phyloP scores from a whole-genome alignment of 1,284 basidiomycete genomes.

The Peniophora sp. region DNA sequence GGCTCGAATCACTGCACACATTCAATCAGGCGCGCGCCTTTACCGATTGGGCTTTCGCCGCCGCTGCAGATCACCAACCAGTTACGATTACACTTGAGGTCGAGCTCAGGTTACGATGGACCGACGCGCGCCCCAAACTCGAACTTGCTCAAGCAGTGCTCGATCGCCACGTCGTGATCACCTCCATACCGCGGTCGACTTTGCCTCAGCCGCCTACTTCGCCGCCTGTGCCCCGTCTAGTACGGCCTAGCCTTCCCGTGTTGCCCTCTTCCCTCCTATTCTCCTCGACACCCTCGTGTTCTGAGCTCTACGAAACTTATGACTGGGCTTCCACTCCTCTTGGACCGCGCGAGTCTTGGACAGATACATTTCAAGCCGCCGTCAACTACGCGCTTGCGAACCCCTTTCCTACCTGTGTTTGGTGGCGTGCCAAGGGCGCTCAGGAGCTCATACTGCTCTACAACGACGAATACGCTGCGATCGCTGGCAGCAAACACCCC shows the following conservation, averaged over 20 bases:
- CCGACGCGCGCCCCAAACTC: no score
- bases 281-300: neutral
- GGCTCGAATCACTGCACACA: neutral
- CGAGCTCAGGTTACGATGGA: no score
- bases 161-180: no score
- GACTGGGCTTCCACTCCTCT: neutral
- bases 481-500: neutral
- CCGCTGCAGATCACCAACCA: no score
- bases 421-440: neutral
- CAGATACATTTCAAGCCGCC: neutral
- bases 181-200: no score
- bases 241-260: no score
- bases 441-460: neutral
- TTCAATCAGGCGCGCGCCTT: neutral
- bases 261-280: no score
- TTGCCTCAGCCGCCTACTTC: no score
- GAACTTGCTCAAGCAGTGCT: no score
- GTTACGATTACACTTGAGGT: no score
- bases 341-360: neutral
- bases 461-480: neutral
- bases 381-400: conserved; percentile 1
- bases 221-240: no score
- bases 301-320: neutral
- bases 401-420: neutral
- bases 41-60: neutral